Percentiles rank a stretch among this genome's conserved stretches.
phyloP scores from a whole-genome alignment of 1,139 yeast genomes.

The Yamadazyma triangularis region DNA sequence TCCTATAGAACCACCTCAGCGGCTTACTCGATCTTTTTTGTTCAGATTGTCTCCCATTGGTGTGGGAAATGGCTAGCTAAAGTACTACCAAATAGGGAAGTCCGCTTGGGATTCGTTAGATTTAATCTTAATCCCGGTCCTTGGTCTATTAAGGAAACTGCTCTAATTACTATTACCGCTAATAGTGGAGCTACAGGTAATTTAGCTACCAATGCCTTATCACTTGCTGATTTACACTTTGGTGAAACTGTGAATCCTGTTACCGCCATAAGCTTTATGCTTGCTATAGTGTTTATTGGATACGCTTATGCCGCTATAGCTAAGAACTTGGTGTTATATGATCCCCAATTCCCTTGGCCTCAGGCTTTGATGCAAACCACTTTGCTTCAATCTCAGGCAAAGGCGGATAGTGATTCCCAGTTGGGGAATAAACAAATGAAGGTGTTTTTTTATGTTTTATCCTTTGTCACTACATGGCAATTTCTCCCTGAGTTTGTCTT shows the following conservation, averaged over 20 bases:
- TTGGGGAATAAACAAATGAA: slow-evolving; percentile 27
- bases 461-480: slow-evolving; percentile 35
- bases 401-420: slow-evolving; percentile 14
- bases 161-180: slow-evolving; percentile 41
- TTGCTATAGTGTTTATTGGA: slow-evolving; percentile 44
- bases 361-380: slow-evolving; percentile 46
- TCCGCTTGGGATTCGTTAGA: slow-evolving; percentile 12
- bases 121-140: slow-evolving; percentile 42
- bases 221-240: slow-evolving; percentile 39
- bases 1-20: slow-evolving; percentile 45
- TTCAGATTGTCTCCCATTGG: slow-evolving; percentile 41
- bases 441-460: slow-evolving; percentile 26
- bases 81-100: slow-evolving; percentile 22
- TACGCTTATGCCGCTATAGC: slow-evolving; percentile 45
- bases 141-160: slow-evolving; percentile 44
- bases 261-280: slow-evolving; percentile 37
- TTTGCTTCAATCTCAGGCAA: slow-evolving; percentile 30
- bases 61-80: slow-evolving; percentile 37
- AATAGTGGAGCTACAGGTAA: slow-evolving; percentile 46
- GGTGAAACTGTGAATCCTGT: slow-evolving; percentile 24
- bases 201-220: slow-evolving; percentile 36
- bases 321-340: slow-evolving; percentile 35
- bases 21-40: slow-evolving; percentile 42
- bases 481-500: slow-evolving; percentile 39
- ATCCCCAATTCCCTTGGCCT: slow-evolving; percentile 43